phyloP scores from a whole-genome alignment of 805 yeast species.

The Lipomyces mesembrius region DNA sequence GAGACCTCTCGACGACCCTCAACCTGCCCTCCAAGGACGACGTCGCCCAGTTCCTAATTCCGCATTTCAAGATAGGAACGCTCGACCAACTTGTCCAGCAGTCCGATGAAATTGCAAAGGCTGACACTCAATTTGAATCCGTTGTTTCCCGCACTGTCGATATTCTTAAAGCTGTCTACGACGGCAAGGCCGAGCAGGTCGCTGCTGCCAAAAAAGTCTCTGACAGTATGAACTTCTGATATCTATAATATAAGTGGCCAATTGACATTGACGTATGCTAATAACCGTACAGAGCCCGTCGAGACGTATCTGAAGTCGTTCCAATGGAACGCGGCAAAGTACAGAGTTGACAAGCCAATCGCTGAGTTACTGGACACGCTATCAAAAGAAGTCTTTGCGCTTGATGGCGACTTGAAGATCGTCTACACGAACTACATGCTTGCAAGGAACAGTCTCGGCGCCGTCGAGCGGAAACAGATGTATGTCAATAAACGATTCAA shows the following conservation, averaged over 20 bases:
- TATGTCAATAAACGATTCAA: conserved; percentile 12
- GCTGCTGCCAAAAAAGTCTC: conserved; percentile 58
- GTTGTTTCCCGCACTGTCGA: conserved; percentile 79
- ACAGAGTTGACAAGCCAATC: conserved; percentile 81
- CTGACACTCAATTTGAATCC: conserved; percentile 75
- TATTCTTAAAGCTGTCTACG: conserved; percentile 59
- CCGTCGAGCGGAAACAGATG: conserved; percentile 89
- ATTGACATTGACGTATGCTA: neutral
- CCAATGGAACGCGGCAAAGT: conserved; percentile 87
- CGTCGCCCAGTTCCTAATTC: conserved; percentile 64
- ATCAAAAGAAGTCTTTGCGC: conserved; percentile 74
- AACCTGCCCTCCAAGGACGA: conserved; percentile 53
- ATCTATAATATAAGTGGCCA: neutral
- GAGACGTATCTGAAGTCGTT: conserved; percentile 73
- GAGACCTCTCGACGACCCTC: conserved; percentile 62
- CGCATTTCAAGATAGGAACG: conserved; percentile 91
- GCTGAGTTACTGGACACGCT: conserved; percentile 72
- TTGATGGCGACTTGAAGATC: conserved; percentile 84
- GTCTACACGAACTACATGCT: conserved; percentile 74
- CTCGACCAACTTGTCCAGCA: conserved; percentile 88
- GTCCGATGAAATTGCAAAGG: conserved; percentile 83
- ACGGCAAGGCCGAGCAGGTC: conserved; percentile 50
- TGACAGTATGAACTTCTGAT: conserved; percentile 44
- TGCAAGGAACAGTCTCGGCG: conserved; percentile 80
- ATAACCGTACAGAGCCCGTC: conserved; percentile 48